Evolutionary conservation across 2,329 filamentous ascomycete genomes (phyloP).

Genomic region (Byssoonygena ceratinophila): DNA sequence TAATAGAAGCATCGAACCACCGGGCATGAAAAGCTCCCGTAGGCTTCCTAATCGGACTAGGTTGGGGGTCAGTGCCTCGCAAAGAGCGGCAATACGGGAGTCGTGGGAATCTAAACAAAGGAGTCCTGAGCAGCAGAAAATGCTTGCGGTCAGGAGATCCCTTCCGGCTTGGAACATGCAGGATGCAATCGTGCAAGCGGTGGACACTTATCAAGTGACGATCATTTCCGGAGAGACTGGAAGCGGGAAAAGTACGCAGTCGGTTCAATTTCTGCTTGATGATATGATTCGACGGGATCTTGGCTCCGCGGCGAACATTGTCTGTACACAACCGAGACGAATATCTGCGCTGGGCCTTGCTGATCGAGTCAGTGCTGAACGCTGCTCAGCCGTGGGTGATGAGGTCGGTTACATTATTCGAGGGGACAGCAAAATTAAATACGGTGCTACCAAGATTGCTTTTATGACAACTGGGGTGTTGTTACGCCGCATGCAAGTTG

Average conservation of each 20-base stretch:
- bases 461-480: conserved; percentile 95
- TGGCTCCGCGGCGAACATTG: conserved; percentile 71
- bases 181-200: conserved; percentile 63
- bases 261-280: conserved; percentile 89
- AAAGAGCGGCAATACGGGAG: conserved; percentile 48
- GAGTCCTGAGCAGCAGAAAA: conserved; percentile 56
- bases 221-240: conserved; percentile 97
- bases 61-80: conserved; percentile 49
- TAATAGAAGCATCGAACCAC: conserved; percentile 34
- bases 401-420: conserved; percentile 89
- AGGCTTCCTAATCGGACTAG: conserved; percentile 49
- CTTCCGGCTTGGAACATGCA: conserved; percentile 82
- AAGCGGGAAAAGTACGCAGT: conserved; percentile 93
- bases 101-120: conserved; percentile 61
- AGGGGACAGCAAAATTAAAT: conserved; percentile 68
- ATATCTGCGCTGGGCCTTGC: conserved; percentile 91
- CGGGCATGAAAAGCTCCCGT: conserved; percentile 18
- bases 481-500: conserved; percentile 79
- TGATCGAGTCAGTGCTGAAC: conserved; percentile 86
- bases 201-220: conserved; percentile 71
- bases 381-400: conserved; percentile 67
- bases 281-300: conserved; percentile 69
- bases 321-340: conserved; percentile 88
- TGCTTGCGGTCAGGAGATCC: conserved; percentile 60
- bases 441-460: conserved; percentile 69